These are phyloP conservation scores for Tetraselmis chui DNA, from an alignment of 139 green algal species.

Conservation along the genomic window DNA sequence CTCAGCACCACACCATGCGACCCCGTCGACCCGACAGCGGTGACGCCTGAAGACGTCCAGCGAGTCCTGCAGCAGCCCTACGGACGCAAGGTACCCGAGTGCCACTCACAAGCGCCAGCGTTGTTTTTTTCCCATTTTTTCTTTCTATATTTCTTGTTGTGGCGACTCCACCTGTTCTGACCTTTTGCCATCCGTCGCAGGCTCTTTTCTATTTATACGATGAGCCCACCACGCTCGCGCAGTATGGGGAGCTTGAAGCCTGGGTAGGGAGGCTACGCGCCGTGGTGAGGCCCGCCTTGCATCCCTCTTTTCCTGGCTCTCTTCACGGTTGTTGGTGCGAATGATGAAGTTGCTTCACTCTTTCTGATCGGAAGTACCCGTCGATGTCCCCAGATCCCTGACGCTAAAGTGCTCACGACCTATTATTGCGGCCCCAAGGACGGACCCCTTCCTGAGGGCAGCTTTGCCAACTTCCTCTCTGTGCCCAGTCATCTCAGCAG, in stretches of 20 bases:
- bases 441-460: neutral
- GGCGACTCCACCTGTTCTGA: too few species aligned
- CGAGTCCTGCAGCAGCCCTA: neutral
- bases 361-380: neutral
- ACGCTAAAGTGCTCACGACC: neutral
- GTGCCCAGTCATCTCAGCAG: neutral
- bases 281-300: too few species aligned
- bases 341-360: neutral
- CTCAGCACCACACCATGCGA: neutral
- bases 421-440: constrained; percentile 7
- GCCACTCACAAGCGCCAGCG: too few species aligned
- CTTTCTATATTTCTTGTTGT: too few species aligned
- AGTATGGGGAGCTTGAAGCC: neutral
- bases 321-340: too few species aligned
- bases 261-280: neutral
- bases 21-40: neutral
- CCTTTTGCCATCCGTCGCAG: neutral
- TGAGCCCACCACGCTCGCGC: neutral
- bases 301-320: too few species aligned
- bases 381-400: neutral
- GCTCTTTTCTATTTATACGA: neutral
- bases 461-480: neutral
- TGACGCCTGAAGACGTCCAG: neutral
- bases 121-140: too few species aligned
- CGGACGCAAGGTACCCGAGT: neutral